Evolutionary conservation across 2,329 filamentous ascomycete genomes (phyloP).

Genomic region (Talaromyces sp.): DNA sequence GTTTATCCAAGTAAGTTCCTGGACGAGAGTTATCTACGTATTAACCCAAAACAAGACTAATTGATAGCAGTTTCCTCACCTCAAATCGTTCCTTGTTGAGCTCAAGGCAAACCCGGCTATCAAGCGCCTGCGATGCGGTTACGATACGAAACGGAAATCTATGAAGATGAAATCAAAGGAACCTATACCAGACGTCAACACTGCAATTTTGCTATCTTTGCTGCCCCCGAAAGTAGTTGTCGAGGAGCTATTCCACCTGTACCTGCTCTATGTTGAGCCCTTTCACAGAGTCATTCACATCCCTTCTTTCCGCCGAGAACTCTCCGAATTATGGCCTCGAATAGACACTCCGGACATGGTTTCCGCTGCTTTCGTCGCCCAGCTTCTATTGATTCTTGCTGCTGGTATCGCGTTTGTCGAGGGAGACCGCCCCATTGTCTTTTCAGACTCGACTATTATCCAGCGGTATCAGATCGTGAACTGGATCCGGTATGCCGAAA

Average conservation of each 20-base stretch:
- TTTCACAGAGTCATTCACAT: conserved; percentile 37
- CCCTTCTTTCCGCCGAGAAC: conserved; percentile 34
- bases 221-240: conserved; percentile 31
- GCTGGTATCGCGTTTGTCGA: conserved; percentile 35
- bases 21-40: neutral
- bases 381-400: conserved; percentile 33
- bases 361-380: conserved; percentile 28
- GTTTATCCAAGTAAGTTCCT: conserved; percentile 30
- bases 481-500: conserved; percentile 87
- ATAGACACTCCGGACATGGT: conserved; percentile 21
- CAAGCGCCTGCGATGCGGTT: conserved; percentile 27
- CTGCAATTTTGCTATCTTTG: conserved; percentile 24
- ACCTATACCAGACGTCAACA: conserved; percentile 25
- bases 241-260: conserved; percentile 33
- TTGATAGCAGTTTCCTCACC: conserved; percentile 31
- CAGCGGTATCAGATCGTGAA: conserved; percentile 42
- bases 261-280: conserved; percentile 36
- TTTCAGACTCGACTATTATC: conserved; percentile 20
- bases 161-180: conserved; percentile 26
- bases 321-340: conserved; percentile 32
- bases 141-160: conserved; percentile 27
- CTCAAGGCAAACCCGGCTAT: conserved; percentile 32
- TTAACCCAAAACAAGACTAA: neutral
- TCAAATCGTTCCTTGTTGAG: conserved; percentile 33
- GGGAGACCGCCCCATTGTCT: conserved; percentile 21